A percentile compares a stretch with the other conserved stretches of the same genome.
Conservation (phyloP, 495 filamentous ascomycete species). For the Penicillium verhagenii region DNA sequence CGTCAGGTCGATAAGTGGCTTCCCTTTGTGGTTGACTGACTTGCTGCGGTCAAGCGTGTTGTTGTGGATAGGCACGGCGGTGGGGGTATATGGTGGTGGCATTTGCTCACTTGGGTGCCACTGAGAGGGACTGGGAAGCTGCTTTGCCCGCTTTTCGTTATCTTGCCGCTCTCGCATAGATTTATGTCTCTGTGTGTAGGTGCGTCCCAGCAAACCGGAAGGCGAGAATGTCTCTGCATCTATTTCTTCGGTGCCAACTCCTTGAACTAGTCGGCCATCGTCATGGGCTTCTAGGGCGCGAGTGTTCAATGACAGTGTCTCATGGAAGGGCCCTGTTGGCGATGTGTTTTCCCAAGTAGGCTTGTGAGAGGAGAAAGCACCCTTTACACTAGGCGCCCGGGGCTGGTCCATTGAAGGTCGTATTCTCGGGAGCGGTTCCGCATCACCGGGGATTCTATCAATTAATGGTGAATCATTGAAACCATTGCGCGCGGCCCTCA, state of each 20-base stretch:
- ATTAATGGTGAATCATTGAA: slow-evolving; percentile 4
- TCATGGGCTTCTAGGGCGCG: slow-evolving; percentile 16
- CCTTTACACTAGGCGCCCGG: slow-evolving; percentile 21
- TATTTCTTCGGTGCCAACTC: slow-evolving; percentile 17
- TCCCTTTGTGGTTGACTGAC: slow-evolving; percentile 42
- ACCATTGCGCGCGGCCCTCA: slow-evolving; percentile 34
- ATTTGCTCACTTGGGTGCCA: slow-evolving; percentile 21
- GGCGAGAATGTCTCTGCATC: slow-evolving; percentile 53
- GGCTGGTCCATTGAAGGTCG: slow-evolving; percentile 17
- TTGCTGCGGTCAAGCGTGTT: slow-evolving; percentile 21
- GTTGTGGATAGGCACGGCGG: not conserved
- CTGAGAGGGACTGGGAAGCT: slow-evolving; percentile 20
- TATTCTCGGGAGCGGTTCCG: slow-evolving; percentile 51
- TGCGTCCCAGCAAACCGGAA: slow-evolving; percentile 59
- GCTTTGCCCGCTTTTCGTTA: slow-evolving; percentile 29
- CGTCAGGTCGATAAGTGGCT: slow-evolving; percentile 74
- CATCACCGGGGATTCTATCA: slow-evolving; percentile 2
- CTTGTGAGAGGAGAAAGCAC: slow-evolving; percentile 32
- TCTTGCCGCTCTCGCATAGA: slow-evolving; percentile 55
- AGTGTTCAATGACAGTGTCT: slow-evolving; percentile 32
- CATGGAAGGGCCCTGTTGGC: slow-evolving; percentile 40
- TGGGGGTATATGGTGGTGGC: slow-evolving; percentile 9
- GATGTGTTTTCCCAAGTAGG: slow-evolving; percentile 39
- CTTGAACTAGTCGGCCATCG: slow-evolving; percentile 11
- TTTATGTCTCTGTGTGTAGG: slow-evolving; percentile 60